Base-by-base conservation (phyloP, 495 filamentous ascomycete species). In the Lentithecium fluviatile region DNA sequence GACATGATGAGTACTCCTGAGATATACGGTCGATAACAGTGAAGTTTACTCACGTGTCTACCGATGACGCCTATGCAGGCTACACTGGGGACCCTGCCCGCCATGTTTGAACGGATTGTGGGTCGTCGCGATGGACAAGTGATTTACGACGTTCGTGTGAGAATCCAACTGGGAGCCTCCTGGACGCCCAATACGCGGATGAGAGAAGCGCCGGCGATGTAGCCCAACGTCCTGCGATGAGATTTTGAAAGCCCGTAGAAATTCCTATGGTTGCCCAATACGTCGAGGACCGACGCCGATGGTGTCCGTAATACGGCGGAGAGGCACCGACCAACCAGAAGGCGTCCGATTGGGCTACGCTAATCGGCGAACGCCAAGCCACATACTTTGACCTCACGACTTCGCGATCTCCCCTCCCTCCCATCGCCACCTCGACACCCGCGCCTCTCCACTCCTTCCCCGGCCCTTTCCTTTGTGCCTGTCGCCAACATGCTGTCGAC, bases 1-100 rank as follows among this genome's bases (percentile, higher is more conserved):
- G 17, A 11, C 24, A 47, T 26, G 61, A 65, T 67, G 36, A 66
- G 47, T 21, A 29, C 40, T 36, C 59, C 25, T 23, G 29, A 64
- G n/a, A n/a, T 3, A 54, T 50, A 23, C 42, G 45, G 24, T 23
- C n/a, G n/a, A n/a, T n/a, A n/a, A n/a, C n/a, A n/a, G n/a, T n/a
- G n/a, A n/a, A n/a, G n/a, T n/a, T 65, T 51, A n/a, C 55, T 54
- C 82, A 95, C 89, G 70, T 93, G 85, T 77, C 92, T 91, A 49
- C 93, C 92, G 67, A 98, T 95, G 21, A 98, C 78, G 67, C 91
- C 91, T 60, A 98, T 84, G 72, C 91, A 96, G 68, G 91, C 91
- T 71, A 98, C 93, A 8, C 82, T 86, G 15, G 89, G 87, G 62
- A 59, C 52, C 49, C 69, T 46, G 49, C 63, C 55, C 45, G 62